phyloP scores from a whole-genome alignment of 2,329 filamentous ascomycete genomes.

The Cladosporium sphaerospermum region DNA sequence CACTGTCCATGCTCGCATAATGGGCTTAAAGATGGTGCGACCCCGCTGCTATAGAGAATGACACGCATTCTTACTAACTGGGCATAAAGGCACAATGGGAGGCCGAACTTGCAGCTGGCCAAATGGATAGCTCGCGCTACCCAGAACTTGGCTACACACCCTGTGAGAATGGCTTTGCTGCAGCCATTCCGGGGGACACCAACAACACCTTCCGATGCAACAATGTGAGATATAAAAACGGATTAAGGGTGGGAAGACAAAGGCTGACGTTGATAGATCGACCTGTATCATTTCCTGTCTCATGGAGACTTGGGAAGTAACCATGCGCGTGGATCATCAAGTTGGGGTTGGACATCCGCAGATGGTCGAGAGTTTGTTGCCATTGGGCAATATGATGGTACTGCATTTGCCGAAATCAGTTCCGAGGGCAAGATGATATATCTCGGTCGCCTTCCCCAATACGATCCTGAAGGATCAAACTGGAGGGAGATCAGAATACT shows the following conservation, averaged over 20 bases:
- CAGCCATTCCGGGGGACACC: slow-evolving; percentile 41
- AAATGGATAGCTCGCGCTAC: slow-evolving; percentile 32
- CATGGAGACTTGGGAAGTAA: slow-evolving; percentile 49
- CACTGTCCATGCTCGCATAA: slow-evolving; percentile 17
- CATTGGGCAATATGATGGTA: slow-evolving; percentile 49
- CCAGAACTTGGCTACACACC: slow-evolving; percentile 34
- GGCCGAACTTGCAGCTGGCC: slow-evolving; percentile 30
- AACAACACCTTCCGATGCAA: slow-evolving; percentile 37
- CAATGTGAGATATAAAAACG: not conserved
- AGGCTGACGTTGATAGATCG: slow-evolving; percentile 31
- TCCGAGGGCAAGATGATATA: slow-evolving; percentile 46
- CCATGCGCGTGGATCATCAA: slow-evolving; percentile 39
- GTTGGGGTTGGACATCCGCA: slow-evolving; percentile 50
- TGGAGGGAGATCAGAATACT: slow-evolving; percentile 50
- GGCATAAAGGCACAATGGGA: slow-evolving; percentile 26
- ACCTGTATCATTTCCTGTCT: slow-evolving; percentile 51
- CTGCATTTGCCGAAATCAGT: slow-evolving; percentile 50
- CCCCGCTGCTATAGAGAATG: not conserved
- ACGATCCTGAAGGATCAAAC: slow-evolving; percentile 38
- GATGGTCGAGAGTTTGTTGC: slow-evolving; percentile 51
- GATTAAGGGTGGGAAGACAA: too few species aligned
- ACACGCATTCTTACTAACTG: not conserved
- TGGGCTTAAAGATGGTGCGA: slow-evolving; percentile 22
- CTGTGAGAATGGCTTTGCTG: slow-evolving; percentile 41
- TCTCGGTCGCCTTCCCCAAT: slow-evolving; percentile 48